Base-by-base conservation (phyloP, 805 yeast genomes). In the Debaryomyces castellii region DNA sequence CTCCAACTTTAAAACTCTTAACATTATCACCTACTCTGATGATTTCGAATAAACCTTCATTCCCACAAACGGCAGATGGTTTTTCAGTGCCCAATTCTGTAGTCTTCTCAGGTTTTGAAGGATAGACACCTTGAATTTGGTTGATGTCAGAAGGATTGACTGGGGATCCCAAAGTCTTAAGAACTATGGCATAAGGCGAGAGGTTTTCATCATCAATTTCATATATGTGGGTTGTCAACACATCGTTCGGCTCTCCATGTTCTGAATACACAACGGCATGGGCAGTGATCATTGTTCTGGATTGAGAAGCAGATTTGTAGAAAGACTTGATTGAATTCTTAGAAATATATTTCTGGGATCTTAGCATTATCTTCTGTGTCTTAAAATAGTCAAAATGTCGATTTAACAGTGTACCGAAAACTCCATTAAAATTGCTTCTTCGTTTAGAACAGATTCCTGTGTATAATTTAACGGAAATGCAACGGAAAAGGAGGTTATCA, bases 31-130 rank as follows among this genome's bases (percentile, higher is more conserved):
- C 96, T 8, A 80, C 78, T 44, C 83, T 81, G n/a, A 87, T 60
- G n/a, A 92, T 84, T 60, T 89, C 86, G 60, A 88, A 91, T 9
- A 89, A 77, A 18, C 97, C 98, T 67, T 92, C 99, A 62, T 94
- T 94, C 44, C 99, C 99, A 30, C 91, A 89, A 39, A 89, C 84
- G 4, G 96, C 95, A 7, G 81, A 69, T 2, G 95, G 91, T 20
- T 74, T 77, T 41, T 61, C 64, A 1, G 88, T 79, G 6, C 82
- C 82, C 47, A 78, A 81, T 40, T 66, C 81, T 42, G 63, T 71
- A 21, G 77, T 72, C 46, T 82, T 74, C 35, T 73, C 80, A 4
- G 77, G 76, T 51, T 69, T 71, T 23, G 72, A 65, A 3, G 77
- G 77, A 50, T 72, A 72, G 2, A 72, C 76, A 8, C 77, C 77